Evolutionary conservation across 2,329 filamentous ascomycete species (phyloP).

Genomic region (Colletotrichum lini): DNA sequence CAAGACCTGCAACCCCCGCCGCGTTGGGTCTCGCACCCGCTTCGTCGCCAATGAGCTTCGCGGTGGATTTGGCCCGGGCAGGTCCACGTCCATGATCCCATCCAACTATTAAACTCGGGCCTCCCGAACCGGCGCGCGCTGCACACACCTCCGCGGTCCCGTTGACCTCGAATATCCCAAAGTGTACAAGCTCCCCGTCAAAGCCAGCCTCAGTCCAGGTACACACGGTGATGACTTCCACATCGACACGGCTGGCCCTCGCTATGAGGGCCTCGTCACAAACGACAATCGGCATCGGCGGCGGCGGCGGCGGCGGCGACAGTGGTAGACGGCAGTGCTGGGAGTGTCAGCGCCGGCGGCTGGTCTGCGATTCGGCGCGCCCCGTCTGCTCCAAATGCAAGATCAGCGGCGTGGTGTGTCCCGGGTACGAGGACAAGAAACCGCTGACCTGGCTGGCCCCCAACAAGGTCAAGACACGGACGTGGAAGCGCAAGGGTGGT

Average conservation of each 20-base stretch:
- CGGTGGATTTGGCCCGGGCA: not conserved
- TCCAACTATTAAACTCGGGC: conserved; percentile 1
- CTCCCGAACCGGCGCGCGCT: not conserved
- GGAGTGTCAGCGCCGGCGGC: conserved; percentile 56
- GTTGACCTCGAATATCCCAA: conserved; percentile 31
- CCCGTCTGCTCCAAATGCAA: conserved; percentile 56
- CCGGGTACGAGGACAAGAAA: conserved; percentile 56
- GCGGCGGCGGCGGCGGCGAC: too few species aligned
- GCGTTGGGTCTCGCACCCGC: not conserved
- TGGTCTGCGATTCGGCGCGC: conserved; percentile 56
- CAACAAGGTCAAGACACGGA: conserved; percentile 41
- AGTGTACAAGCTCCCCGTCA: not conserved
- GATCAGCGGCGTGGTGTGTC: conserved; percentile 51
- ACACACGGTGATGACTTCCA: not conserved
- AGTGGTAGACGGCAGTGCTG: conserved; percentile 52
- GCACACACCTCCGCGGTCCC: not conserved
- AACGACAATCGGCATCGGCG: not conserved
- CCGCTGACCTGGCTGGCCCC: conserved; percentile 55
- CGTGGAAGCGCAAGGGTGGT: conserved; percentile 39
- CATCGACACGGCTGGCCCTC: conserved; percentile 1
- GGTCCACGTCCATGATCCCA: not conserved
- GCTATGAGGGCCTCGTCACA: not conserved
- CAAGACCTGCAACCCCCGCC: conserved; percentile 35
- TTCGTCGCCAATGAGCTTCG: not conserved
- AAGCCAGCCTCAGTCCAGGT: not conserved